Evolutionary conservation across 1,284 basidiomycete genomes (phyloP).

Genomic region (Ceratobasidium sp.): DNA sequence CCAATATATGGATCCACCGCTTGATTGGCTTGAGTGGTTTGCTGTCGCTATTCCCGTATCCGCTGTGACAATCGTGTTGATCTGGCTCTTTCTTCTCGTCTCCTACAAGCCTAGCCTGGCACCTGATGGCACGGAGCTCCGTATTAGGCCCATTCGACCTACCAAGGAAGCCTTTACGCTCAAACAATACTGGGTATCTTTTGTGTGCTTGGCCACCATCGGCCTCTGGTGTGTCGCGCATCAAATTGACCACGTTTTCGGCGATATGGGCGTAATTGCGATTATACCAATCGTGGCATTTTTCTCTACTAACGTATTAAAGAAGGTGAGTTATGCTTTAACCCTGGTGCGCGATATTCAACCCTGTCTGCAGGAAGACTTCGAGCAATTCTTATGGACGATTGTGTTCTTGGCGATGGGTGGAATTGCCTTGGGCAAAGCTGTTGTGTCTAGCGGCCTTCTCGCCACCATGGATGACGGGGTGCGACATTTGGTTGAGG

Average conservation of each 20-base stretch:
- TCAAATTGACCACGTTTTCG: slow-evolving; percentile 80
- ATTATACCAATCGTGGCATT: slow-evolving; percentile 94
- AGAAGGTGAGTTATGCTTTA: slow-evolving; percentile 73
- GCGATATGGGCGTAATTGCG: slow-evolving; percentile 98
- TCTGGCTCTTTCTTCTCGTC: slow-evolving; percentile 91
- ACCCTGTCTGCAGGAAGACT: slow-evolving; percentile 77
- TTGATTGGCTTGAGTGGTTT: slow-evolving; percentile 97
- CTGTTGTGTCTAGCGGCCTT: slow-evolving; percentile 90
- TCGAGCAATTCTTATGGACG: slow-evolving; percentile 94
- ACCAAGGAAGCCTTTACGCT: slow-evolving; percentile 82
- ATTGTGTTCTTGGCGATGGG: slow-evolving; percentile 98
- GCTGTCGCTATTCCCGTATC: slow-evolving; percentile 94
- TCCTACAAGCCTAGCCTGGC: slow-evolving; percentile 80
- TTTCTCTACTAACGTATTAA: slow-evolving; percentile 93
- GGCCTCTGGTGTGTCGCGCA: slow-evolving; percentile 92
- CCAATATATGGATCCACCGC: slow-evolving; percentile 84
- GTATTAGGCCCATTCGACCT: slow-evolving; percentile 85
- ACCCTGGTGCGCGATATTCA: slow-evolving; percentile 34
- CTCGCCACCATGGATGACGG: slow-evolving; percentile 80
- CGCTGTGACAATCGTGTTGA: slow-evolving; percentile 83
- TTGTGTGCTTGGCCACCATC: slow-evolving; percentile 90
- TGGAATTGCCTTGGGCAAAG: slow-evolving; percentile 95
- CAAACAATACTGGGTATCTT: slow-evolving; percentile 92
- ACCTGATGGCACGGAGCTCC: slow-evolving; percentile 80
- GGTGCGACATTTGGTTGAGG: slow-evolving; percentile 78